Evolutionary conservation across 805 yeast species (phyloP), one percentile per base, ranked within the genome.

Genomic region (Starmerella bombi): DNA sequence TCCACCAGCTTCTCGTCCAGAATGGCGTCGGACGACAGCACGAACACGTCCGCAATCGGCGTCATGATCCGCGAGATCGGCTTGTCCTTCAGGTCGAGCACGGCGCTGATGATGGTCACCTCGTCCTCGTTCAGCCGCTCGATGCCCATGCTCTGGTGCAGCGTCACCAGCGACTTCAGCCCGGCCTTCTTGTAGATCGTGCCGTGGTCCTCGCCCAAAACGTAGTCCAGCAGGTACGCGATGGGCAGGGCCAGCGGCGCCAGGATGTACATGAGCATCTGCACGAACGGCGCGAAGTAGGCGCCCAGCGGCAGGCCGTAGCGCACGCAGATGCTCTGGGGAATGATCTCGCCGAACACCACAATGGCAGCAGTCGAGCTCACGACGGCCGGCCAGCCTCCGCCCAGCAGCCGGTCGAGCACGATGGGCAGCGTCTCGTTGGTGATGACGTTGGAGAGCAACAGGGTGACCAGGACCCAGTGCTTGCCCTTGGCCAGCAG

Each of bases 311-410:
- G 80, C 37, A 88, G 68, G 1, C 98, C 98, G 57, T 83, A 86
- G 32, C 96, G 70, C 16, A 88, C 98, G 61, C 93, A 84, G 32
- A 85, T 67, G 17, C 91, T 77, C 62, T 88, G 98, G 2, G 98
- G 98, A 46, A 88, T 88, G 52, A 88, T 81, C 57, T 88, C 98
- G 45, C 98, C 98, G 61, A 88, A 88, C 10, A 88, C 71, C 37
- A 88, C 96, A 56, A 88, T 88, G 20, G 86, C 73, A 3, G 80
- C 86, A 0, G 98, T 86, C n/a, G 96, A 78, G 10, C 85, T 71
- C 12, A 85, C 82, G 28, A 88, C 94, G 0, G 98, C 98, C 12
- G 91, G 86, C 80, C 94, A 80, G 1, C 98, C 98, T 32, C 97
- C 97, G 36, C 97, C 97, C 12, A 91, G 70, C 52, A 88, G 80